Evolutionary conservation across 352 stramenopile genomes (phyloP), one percentile per base, ranked within the genome.

Genomic region (Phytophthora syringae): DNA sequence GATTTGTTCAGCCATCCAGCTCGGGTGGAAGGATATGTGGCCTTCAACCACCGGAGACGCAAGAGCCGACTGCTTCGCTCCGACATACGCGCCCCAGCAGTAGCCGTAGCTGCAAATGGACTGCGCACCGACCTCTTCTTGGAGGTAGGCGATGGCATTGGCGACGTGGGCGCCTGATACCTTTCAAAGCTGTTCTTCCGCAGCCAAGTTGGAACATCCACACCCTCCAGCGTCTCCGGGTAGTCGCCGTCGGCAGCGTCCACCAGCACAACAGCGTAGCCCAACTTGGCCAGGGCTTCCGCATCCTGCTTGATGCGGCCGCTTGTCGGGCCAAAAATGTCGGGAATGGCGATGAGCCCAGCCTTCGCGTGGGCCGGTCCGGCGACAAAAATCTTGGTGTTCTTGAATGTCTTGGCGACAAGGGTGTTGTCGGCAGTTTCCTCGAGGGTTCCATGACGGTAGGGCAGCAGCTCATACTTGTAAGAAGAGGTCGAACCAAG

Each of bases 21-120:
- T 69, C 20, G 76, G 72, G 44, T 84, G 70, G 63, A 80, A 82
- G 0, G 59, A 77, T 16, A 82, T 58, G 21, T 81, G 68, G 18
- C 68, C 72, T 5, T 70, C 63, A 20, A 76, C 47, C 32, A 63
- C 59, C n/a, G 54, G 53, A 3, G n/a, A 47, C 15, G 42, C 15
- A 11, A 50, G 55, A 48, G 28, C 28, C 44, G 67, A 69, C 42
- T 63, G 45, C 22, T 55, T 52, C 5, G 67, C 60, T 1, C 71
- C 71, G 21, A 76, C 25, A 44, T 70, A 82, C 9, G 48, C 74
- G 67, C 66, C 76, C 67, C 67, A 80, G 52, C 74, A 82, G 57
- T 82, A 80, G 44, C 70, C 74, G 42, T 76, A 78, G 43, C 44
- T 76, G 44, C 47, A 61, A 34, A 82, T 66, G 28, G 44, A 36